Evolutionary conservation across 2,329 filamentous ascomycete species (phyloP).

Genomic region (Leptoxyphium fumago): DNA sequence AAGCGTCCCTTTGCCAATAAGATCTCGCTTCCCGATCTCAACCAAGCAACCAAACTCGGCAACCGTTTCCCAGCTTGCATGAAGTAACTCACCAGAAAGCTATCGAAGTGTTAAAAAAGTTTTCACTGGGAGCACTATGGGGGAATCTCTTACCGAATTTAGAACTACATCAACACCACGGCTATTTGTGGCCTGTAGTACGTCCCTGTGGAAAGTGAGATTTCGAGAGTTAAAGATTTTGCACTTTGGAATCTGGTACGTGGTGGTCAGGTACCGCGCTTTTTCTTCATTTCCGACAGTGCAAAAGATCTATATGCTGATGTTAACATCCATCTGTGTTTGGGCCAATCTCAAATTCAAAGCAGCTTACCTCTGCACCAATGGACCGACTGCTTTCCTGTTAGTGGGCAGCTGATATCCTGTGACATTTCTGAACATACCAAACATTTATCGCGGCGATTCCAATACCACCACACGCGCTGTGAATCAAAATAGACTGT

Average conservation of each 20-base stretch:
- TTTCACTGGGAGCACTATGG: too few relatives aligned
- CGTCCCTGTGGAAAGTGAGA: constrained; percentile 10
- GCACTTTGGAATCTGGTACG: constrained; percentile 10
- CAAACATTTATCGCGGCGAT: constrained; percentile 13
- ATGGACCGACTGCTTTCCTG: not conserved
- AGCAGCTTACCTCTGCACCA: constrained; percentile 5
- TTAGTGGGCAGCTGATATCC: too few relatives aligned
- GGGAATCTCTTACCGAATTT: constrained; percentile 8
- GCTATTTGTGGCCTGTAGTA: constrained; percentile 13
- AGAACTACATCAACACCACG: constrained; percentile 21
- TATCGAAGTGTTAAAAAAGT: too few relatives aligned
- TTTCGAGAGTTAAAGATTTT: constrained; percentile 19
- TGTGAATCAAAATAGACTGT: constrained; percentile 15
- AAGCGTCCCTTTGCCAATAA: constrained; percentile 4
- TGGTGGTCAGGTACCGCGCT: constrained; percentile 7
- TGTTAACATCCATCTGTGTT: too few relatives aligned
- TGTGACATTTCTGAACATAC: too few relatives aligned
- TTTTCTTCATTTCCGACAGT: constrained; percentile 15
- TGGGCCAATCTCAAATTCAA: too few relatives aligned
- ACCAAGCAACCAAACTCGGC: constrained; percentile 17
- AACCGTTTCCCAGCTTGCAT: constrained; percentile 13
- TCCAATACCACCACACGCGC: constrained; percentile 13
- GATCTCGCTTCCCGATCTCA: constrained; percentile 14
- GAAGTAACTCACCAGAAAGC: constrained; percentile 12
- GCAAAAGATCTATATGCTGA: constrained; percentile 11